Evolutionary conservation across 129 eudicot genomes (phyloP), one percentile per base, ranked within the genome.

Genomic region (Arctium minus): DNA sequence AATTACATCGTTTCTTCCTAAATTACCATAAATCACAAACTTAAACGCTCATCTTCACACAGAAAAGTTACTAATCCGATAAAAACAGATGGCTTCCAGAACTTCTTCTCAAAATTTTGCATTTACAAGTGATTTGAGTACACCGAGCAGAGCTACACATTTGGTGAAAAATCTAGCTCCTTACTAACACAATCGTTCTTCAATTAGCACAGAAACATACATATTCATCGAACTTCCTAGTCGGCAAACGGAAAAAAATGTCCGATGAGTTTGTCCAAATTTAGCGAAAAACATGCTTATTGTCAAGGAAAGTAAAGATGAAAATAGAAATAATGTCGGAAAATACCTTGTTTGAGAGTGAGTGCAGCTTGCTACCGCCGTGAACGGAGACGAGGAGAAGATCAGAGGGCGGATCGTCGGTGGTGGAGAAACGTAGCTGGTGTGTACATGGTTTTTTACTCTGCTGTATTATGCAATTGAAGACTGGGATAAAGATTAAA

Each of bases 291-390:
- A 72, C 53, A 5, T 37, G 50, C 7, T 71, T 71, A 71, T 35
- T 11, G 22, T 8, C 56, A 15, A 17, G 64, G 64, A 50, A 53
- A 15, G 27, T 53, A 53, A 7, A 48, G 68, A 46, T 44, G 69
- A 75, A 37, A 78, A 5, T 6, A 0, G 30, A n/a, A 11, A 67
- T 9, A 5, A 29, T 17, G 44, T 5, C 7, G 33, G 33, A 33
- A 39, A 35, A 74, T 64, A 82, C 85, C 85, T 81, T 71, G 79
- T 60, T 18, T 35, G 78, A 12, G 46, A 74, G 62, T 62, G 42
- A 33, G 73, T 53, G 74, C 13, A 79, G 17, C 10, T 35, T 36
- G 76, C 50, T 0, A 64, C 32, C 30, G 75, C 6, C 1, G 76
- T 44, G 77, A n/a, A 15, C 10, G 36, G 70, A 44, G 83, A 3